Conservation (phyloP, 1,284 basidiomycete species). For the Tylopilus sp. region DNA sequence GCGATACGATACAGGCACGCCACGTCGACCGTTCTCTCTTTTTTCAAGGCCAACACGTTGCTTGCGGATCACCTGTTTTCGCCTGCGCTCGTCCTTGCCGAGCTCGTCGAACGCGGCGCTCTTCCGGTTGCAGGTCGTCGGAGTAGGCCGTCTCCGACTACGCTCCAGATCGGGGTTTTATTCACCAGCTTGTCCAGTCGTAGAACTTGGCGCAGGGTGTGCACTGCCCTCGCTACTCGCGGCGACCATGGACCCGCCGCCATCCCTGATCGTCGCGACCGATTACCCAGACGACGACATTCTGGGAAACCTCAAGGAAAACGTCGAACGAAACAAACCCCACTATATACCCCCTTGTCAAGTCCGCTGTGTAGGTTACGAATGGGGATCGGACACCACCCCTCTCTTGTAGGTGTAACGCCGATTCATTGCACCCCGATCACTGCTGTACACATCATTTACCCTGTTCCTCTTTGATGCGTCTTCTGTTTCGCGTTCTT, state of each 20-base stretch:
- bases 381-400: constrained; percentile 55
- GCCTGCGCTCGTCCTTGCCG: constrained; percentile 60
- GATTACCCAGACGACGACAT: constrained; percentile 66
- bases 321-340: constrained; percentile 47
- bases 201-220: constrained; percentile 66
- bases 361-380: constrained; percentile 50
- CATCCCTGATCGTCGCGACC: constrained; percentile 53
- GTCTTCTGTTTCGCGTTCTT: neutral
- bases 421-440: constrained; percentile 4
- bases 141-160: constrained; percentile 12
- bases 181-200: constrained; percentile 36
- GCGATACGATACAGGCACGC: constrained; percentile 4
- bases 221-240: constrained; percentile 62
- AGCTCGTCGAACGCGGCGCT: constrained; percentile 55
- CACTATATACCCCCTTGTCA: constrained; percentile 38
- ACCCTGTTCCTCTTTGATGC: neutral
- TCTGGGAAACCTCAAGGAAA: constrained; percentile 50
- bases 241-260: constrained; percentile 42
- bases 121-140: constrained; percentile 31
- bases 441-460: neutral
- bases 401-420: constrained; percentile 45
- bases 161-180: neutral
- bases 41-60: constrained; percentile 57
- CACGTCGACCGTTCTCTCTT: constrained; percentile 6
- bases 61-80: constrained; percentile 72